phyloP scores from a whole-genome alignment of 345 rosid species.

The Gossypium australe region DNA sequence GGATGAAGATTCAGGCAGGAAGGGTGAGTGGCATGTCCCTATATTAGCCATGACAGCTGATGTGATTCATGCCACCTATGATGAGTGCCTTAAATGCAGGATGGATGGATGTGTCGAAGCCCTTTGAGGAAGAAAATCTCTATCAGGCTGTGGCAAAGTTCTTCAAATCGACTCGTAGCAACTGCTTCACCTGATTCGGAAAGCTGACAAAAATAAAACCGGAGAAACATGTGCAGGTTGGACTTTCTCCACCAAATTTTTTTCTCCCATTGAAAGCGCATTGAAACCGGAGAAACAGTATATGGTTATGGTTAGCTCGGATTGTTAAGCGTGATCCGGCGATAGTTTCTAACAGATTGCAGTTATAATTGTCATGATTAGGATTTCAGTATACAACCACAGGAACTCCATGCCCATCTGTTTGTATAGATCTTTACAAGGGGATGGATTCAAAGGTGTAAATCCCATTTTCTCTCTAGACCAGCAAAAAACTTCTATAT shows the following conservation, averaged over 20 bases:
- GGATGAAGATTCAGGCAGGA: conserved; percentile 15
- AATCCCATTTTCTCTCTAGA: too few relatives aligned
- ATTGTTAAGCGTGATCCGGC: conserved; percentile 6
- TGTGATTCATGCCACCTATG: conserved; percentile 86
- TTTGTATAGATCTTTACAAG: conserved; percentile 33
- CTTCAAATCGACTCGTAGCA: conserved; percentile 42
- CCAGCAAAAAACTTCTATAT: too few relatives aligned
- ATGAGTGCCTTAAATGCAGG: conserved; percentile 73
- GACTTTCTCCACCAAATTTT: conserved; percentile 20
- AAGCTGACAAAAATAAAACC: background rate
- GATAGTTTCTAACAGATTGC: conserved; percentile 25
- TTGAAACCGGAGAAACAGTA: too few relatives aligned
- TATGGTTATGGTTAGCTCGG: conserved; percentile 22
- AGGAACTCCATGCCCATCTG: conserved; percentile 21
- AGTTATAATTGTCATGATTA: conserved; percentile 20
- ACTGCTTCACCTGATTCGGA: background rate
- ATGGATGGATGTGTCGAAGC: conserved; percentile 98
- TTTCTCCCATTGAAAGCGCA: conserved; percentile 18
- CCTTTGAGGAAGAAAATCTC: conserved; percentile 91
- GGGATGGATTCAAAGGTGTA: background rate
- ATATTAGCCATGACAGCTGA: conserved; percentile 98
- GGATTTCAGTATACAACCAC: conserved; percentile 22
- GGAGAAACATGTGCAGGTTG: background rate
- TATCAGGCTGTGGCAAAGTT: conserved; percentile 78
- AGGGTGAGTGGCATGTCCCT: conserved; percentile 60